Evolutionary conservation across 2,329 filamentous ascomycete genomes (phyloP), one percentile per base, ranked within the genome.

Genomic region (Arthrobotrys iridis): DNA sequence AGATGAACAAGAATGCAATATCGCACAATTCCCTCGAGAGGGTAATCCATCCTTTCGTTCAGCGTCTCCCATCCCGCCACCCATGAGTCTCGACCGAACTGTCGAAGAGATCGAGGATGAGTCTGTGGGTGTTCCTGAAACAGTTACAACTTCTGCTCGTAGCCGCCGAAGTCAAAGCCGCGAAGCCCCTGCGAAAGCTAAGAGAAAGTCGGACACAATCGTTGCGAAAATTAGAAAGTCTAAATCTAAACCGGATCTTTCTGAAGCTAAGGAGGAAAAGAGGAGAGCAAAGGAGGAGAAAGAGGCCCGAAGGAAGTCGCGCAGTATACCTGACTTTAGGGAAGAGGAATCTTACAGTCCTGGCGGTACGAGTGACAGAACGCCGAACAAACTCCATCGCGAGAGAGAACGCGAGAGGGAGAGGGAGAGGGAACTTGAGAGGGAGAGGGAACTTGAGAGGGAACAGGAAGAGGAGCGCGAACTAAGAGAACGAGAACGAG

Each of bases 21-120:
- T 99, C 10, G 96, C 96, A 2, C 94, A 99, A 80, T 99, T 98
- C 80, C 93, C 93, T 74, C 88, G 95, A 73, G 93, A 91, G 64
- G 97, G 97, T 83, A 99, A 99, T 80, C 94, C 96, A 15, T 92
- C 93, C 0, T 98, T 96, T 85, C 88, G 96, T 76, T 93, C 91
- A n/a, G 96, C 95, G 0, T 99, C 95, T 5, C 95, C 96, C 0
- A 93, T 97, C 80, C 94, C 94, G 8, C 97, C 95, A 2, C 93
- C 90, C 0, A 96, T 70, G 20, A 58, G 37, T 30, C 22, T 71
- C 35, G 72, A 76, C 28, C 65, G 58, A 28, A 18, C 57, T 6
- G 20, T 46, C 22, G 72, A 76, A 5, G 72, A 71, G 24, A 18
- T 60, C 8, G 71, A 75, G 13, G 41, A 48, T 8, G 65, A 76